phyloP scores from a whole-genome alignment of 768 basidiomycete species.

The Tylopilus intermedius region DNA sequence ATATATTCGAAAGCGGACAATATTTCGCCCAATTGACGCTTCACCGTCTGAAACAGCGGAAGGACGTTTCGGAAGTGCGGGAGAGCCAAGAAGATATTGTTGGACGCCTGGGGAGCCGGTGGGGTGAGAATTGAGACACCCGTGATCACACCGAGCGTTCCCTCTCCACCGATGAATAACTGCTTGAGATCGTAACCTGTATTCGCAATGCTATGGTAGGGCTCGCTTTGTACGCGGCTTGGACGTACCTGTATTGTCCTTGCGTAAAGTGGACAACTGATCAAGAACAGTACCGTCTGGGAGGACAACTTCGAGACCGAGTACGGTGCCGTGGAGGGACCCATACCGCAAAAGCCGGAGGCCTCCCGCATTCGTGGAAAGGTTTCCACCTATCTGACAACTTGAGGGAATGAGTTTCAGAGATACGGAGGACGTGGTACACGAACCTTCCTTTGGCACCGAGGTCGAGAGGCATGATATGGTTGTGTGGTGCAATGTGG shows the following conservation, averaged over 20 bases:
- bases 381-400: constrained; percentile 97
- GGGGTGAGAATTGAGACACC: constrained; percentile 93
- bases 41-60: constrained; percentile 77
- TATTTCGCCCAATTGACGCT: constrained; percentile 84
- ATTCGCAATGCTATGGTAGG: constrained; percentile 1
- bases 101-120: constrained; percentile 72
- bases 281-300: constrained; percentile 91
- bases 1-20: constrained; percentile 97
- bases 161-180: constrained; percentile 95
- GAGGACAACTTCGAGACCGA: constrained; percentile 93
- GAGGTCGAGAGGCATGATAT: constrained; percentile 95
- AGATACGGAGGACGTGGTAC: background rate
- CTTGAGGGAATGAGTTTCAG: constrained; percentile 33
- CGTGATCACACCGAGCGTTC: constrained; percentile 92
- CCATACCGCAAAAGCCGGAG: constrained; percentile 91
- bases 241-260: constrained; percentile 89
- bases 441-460: constrained; percentile 91
- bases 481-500: constrained; percentile 78
- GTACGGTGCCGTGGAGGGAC: constrained; percentile 88
- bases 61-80: constrained; percentile 84
- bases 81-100: constrained; percentile 88
- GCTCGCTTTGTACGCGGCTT: background rate
- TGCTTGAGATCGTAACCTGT: constrained; percentile 97
- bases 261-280: constrained; percentile 83
- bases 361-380: constrained; percentile 98